A percentile compares a stretch with the other conserved stretches of the same genome.
Conservation (phyloP, 2,329 filamentous ascomycete genomes). For the Hypoxylon sp. region DNA sequence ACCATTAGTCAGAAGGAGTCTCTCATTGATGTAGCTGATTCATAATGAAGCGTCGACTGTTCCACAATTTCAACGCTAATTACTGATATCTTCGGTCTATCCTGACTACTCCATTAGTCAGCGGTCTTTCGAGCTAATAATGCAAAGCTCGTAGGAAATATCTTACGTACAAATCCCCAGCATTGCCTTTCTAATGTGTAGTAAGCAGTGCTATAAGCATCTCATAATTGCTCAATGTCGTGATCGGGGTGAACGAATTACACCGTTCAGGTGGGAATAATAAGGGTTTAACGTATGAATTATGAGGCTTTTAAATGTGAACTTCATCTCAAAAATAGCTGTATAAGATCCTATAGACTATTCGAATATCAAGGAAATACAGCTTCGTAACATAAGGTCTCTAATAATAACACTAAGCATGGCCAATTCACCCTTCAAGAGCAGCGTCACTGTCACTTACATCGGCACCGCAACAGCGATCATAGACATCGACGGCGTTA, state of each 20-base stretch:
- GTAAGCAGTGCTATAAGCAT: conserved; percentile 15
- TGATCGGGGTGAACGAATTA: not conserved
- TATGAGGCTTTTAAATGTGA: not conserved
- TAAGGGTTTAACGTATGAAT: not conserved
- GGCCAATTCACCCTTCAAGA: conserved; percentile 36
- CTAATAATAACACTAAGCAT: conserved; percentile 10
- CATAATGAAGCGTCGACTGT: not conserved
- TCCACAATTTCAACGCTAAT: conserved; percentile 7
- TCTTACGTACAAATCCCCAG: conserved; percentile 4
- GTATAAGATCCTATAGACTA: no score
- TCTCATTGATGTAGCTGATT: not conserved
- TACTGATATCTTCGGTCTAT: conserved; percentile 12
- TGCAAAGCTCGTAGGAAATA: not conserved
- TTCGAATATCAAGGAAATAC: not conserved
- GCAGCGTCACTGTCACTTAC: conserved; percentile 58
- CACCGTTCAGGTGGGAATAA: not conserved
- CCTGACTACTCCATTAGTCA: conserved; percentile 14
- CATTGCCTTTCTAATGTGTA: not conserved
- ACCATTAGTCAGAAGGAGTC: not conserved
- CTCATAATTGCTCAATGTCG: conserved; percentile 2
- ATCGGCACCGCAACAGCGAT: conserved; percentile 66
- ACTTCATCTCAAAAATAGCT: not conserved
- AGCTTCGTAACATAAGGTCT: not conserved
- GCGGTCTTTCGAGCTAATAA: conserved; percentile 7
- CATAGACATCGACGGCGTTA: conserved; percentile 59